Base-by-base conservation (phyloP, 768 basidiomycete genomes). In the Neoboletus magnificus region DNA sequence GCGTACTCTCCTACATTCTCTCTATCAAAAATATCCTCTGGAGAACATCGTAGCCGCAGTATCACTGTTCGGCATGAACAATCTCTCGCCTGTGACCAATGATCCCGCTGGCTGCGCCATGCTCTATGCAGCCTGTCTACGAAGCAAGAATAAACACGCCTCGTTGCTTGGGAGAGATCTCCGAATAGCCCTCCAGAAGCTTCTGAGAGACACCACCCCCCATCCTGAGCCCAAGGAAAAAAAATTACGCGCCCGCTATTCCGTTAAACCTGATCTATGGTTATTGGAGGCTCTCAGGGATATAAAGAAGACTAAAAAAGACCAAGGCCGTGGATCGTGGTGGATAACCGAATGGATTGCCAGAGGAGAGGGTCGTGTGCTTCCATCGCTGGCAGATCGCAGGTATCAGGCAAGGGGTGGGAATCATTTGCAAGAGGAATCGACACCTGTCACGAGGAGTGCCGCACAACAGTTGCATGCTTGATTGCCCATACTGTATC, bases 21-120 rank as follows among this genome's bases (percentile, higher is more conserved):
- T 87, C 3, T 79, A 82, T 62, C 55, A 68, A 46, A 62, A 74
- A 18, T 66, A 78, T 55, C 77, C 83, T 1, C 66, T 86, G 22
- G 69, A 79, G 20, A 71, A 81, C 55, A 65, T 76, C 39, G 74
- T 85, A 49, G 67, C 81, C 1, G 77, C 81, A 8, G 72, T 80
- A 2, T 77, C 84, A 8, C 76, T 88, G 3, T 84, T 79, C 60
- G 71, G 75, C 50, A 65, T 80, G 10, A 85, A 86, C 68, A 68
- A 73, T 15, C 77, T 88, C 23, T 76, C 83, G 0, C 74, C 79
- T 0, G 72, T 84, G 37, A 73, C 80, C 7, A 62, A 73, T n/a
- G 86, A 89, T 67, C 75, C 82, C 20, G 69, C 80, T 18, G 79
- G 79, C 12, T 83, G 79, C 44, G 73, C 85, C 4, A 77, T 87